Conservation (phyloP, 2,329 filamentous ascomycete species). For the Ophiostoma novo-ulmi region DNA sequence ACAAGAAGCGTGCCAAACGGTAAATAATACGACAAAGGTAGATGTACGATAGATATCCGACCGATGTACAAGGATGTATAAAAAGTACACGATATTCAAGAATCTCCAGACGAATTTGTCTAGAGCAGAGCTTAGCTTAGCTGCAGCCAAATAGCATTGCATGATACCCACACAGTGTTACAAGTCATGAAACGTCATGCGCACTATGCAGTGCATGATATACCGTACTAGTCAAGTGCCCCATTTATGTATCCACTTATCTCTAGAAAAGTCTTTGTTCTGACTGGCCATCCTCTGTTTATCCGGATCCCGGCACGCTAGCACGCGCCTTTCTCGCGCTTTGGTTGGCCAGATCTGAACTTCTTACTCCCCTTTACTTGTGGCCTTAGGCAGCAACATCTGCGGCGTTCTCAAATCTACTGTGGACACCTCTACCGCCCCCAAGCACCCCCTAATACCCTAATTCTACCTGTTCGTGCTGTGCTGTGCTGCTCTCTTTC, state of each 20-base stretch:
- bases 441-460: conserved; percentile 41
- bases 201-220: neutral
- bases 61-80: neutral
- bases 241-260: neutral
- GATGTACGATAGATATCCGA: neutral
- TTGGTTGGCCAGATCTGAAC: neutral
- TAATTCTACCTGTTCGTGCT: conserved; percentile 46
- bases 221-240: neutral
- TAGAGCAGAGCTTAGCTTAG: neutral
- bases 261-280: neutral
- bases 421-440: conserved; percentile 31
- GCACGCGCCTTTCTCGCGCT: neutral
- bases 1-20: conserved; percentile 58
- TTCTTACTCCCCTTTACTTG: neutral
- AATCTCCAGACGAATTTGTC: neutral
- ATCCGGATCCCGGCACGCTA: neutral
- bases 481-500: conserved; percentile 35
- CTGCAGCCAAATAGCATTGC: conserved; percentile 5
- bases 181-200: neutral
- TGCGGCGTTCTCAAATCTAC: conserved; percentile 26
- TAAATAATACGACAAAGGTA: conserved; percentile 29
- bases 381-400: conserved; percentile 21
- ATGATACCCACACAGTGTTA: conserved; percentile 13
- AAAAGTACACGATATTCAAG: neutral
- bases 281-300: neutral